Percentiles rank a stretch among this genome's conserved stretches.
These are phyloP conservation scores for Leptomonas pyrrhocoris DNA, from an alignment of 208 protist genomes.

Conservation along the genomic window DNA sequence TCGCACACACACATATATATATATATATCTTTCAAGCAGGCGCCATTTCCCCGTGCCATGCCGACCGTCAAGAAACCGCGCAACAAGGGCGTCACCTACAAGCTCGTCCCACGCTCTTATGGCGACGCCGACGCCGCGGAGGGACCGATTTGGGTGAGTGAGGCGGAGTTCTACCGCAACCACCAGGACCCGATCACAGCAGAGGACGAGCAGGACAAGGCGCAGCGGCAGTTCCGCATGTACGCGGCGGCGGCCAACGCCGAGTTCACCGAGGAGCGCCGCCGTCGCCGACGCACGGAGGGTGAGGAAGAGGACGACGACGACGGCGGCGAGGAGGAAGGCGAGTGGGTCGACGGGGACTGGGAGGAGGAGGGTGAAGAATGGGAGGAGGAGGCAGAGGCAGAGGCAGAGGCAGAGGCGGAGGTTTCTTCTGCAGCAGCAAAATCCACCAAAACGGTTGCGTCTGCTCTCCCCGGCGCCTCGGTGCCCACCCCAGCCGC, in stretches of 20 bases:
- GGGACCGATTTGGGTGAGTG: conserved; percentile 55
- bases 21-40: not conserved
- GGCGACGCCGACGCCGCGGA: conserved; percentile 47
- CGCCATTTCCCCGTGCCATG: conserved; percentile 11
- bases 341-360: conserved; percentile 28
- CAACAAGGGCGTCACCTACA: conserved; percentile 61
- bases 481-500: not conserved
- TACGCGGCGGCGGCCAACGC: conserved; percentile 30
- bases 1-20: not conserved
- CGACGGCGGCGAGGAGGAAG: conserved; percentile 29
- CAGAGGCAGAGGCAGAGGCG: not conserved
- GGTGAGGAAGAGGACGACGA: conserved; percentile 22
- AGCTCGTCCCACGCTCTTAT: conserved; percentile 72
- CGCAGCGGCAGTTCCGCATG: conserved; percentile 28
- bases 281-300: not conserved
- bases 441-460: not conserved
- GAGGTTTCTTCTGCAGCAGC: conserved; percentile 6
- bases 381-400: conserved; percentile 19
- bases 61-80: conserved; percentile 45
- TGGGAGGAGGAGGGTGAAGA: conserved; percentile 25
- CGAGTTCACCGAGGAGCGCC: conserved; percentile 24
- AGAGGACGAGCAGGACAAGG: conserved; percentile 26
- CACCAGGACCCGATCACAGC: conserved; percentile 24
- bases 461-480: not conserved
- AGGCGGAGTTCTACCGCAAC: conserved; percentile 61